These are phyloP conservation scores for Chlamydomonas sphaeroides DNA, from an alignment of 139 green algal genomes.

Conservation along the genomic window DNA sequence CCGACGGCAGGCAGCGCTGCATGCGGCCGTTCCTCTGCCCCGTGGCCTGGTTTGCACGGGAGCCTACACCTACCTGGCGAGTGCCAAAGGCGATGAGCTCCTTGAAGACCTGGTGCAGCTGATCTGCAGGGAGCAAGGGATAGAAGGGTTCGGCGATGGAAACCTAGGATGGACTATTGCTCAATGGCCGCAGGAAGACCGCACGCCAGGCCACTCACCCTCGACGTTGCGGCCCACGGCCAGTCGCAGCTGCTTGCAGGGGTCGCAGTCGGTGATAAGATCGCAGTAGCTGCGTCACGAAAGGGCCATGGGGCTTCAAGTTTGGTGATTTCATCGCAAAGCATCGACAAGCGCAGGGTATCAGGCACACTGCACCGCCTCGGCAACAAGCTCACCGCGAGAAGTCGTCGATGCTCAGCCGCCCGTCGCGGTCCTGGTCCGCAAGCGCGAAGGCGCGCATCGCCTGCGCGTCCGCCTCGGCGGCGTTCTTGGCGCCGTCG, in stretches of 20 bases:
- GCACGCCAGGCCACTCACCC: conserved; percentile 40
- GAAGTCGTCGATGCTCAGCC: conserved; percentile 2
- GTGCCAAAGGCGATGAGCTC: conserved; percentile 63
- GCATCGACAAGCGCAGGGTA: too few relatives aligned
- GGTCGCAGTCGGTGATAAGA: conserved; percentile 42
- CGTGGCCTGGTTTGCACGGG: too few relatives aligned
- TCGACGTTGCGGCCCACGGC: conserved; percentile 57
- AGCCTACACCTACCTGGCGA: conserved; percentile 35
- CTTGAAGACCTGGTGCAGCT: conserved; percentile 56
- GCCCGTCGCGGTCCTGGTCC: conserved; percentile 16
- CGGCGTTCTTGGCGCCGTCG: conserved; percentile 30
- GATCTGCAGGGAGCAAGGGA: conserved; percentile 56
- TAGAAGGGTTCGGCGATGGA: background rate
- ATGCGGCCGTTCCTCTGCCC: too few relatives aligned
- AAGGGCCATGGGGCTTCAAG: too few relatives aligned
- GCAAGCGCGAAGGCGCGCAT: conserved; percentile 5
- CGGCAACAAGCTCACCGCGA: background rate
- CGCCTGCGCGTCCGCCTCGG: conserved; percentile 12
- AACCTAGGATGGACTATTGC: background rate
- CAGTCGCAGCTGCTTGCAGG: conserved; percentile 55
- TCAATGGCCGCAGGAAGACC: background rate
- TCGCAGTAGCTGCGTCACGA: conserved; percentile 47
- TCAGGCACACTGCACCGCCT: too few relatives aligned
- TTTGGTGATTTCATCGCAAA: too few relatives aligned
- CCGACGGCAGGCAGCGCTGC: background rate